Conservation (phyloP, 1,284 basidiomycete species). For the Microbotryum scabiosae region DNA sequence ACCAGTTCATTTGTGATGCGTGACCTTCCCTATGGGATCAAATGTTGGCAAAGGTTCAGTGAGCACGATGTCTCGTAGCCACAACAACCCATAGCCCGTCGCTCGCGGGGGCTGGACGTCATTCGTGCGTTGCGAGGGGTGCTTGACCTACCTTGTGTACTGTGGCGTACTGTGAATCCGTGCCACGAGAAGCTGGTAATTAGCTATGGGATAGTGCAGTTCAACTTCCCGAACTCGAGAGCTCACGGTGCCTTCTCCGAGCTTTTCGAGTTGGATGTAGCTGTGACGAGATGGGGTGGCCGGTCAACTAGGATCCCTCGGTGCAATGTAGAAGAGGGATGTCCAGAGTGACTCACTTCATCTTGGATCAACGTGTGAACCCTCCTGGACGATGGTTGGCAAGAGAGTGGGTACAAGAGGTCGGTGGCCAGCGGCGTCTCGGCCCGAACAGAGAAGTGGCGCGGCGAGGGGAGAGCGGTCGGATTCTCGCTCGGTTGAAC, state of each 20-base stretch:
- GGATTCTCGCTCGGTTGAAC: too few relatives aligned
- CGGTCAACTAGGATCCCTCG: neutral
- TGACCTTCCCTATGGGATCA: conserved; percentile 33
- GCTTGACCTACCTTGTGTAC: conserved; percentile 57
- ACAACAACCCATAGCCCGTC: too few relatives aligned
- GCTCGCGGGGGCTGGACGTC: conserved; percentile 43
- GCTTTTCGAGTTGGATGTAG: conserved; percentile 36
- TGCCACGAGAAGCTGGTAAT: neutral
- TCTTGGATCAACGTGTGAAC: neutral
- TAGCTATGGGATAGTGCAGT: neutral
- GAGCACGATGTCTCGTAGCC: neutral
- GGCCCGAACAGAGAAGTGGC: too few relatives aligned
- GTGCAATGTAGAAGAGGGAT: too few relatives aligned
- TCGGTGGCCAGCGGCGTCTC: too few relatives aligned
- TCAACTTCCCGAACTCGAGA: neutral
- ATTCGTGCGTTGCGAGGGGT: too few relatives aligned
- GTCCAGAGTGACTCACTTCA: conserved; percentile 3
- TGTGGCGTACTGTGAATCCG: conserved; percentile 21
- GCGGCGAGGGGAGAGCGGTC: too few relatives aligned
- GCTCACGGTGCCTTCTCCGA: conserved; percentile 43
- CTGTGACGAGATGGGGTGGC: neutral
- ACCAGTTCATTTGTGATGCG: conserved; percentile 83
- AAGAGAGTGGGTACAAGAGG: too few relatives aligned
- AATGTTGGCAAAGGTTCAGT: neutral
- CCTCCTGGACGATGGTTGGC: too few relatives aligned